Percentiles rank a stretch among this genome's conserved stretches.
Evolutionary conservation across 169 alveolate species (phyloP).

Genomic region (Plasmodium gallinaceum): DNA sequence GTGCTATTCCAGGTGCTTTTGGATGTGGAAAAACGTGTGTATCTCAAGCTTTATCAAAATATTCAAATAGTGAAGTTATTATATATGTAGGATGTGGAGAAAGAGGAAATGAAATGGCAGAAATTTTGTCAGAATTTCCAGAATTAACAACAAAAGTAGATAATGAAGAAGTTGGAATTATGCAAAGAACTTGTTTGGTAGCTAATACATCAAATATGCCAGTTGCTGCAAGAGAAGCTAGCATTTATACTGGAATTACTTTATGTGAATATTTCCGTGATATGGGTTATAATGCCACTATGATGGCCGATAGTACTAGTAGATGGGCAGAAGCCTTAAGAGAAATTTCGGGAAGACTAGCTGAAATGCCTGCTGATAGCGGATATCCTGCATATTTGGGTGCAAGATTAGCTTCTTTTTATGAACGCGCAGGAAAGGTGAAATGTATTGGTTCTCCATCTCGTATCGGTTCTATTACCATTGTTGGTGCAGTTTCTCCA

Average conservation of each 20-base stretch:
- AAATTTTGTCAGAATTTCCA: constrained; percentile 99
- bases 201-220: constrained; percentile 99
- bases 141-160: constrained; percentile 94
- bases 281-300: constrained; percentile 98
- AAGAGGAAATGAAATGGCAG: constrained; percentile 99
- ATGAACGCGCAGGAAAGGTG: constrained; percentile 98
- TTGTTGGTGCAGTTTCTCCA: constrained; percentile 99
- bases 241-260: constrained; percentile 98
- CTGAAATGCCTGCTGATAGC: constrained; percentile 99
- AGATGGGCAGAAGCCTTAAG: constrained; percentile 99
- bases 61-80: constrained; percentile 96
- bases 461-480: constrained; percentile 98
- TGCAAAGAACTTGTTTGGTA: constrained; percentile 99
- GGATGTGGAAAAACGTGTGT: constrained; percentile 99
- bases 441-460: constrained; percentile 98
- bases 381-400: constrained; percentile 99
- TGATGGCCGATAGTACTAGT: constrained; percentile 99
- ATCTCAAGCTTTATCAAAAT: constrained; percentile 98
- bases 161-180: constrained; percentile 94
- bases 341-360: constrained; percentile 99
- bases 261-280: constrained; percentile 99
- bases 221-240: constrained; percentile 99
- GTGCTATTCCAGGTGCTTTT: constrained; percentile 99
- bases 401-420: constrained; percentile 98
- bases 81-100: constrained; percentile 99